These are phyloP conservation scores for Amorphotheca resinae DNA, from an alignment of 495 filamentous ascomycete genomes.

Conservation along the genomic window DNA sequence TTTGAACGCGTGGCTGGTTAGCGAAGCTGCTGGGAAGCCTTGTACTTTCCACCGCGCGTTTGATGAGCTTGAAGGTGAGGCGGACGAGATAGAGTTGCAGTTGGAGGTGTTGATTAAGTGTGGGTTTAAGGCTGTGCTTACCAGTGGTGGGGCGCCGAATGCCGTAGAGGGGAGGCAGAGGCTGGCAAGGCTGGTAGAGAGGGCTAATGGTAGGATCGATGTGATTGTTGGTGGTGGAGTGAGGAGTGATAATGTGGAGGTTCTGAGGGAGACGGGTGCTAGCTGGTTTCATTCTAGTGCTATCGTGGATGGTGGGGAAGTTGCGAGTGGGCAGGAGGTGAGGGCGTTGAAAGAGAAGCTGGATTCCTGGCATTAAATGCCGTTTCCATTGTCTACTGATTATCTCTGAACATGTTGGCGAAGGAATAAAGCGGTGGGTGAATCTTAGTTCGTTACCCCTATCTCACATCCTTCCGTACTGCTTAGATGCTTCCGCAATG, in stretches of 20 bases:
- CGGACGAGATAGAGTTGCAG: conserved; percentile 16
- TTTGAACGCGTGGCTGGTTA: conserved; percentile 28
- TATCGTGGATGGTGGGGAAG: conserved; percentile 11
- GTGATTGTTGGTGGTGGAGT: conserved; percentile 22
- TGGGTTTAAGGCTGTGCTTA: conserved; percentile 36
- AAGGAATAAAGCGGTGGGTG: too few species aligned
- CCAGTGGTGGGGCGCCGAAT: conserved; percentile 32
- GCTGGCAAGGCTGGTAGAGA: conserved; percentile 11
- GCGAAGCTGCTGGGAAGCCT: conserved; percentile 26
- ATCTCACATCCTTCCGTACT: too few species aligned
- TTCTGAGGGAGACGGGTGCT: conserved; percentile 14
- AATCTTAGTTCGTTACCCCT: too few species aligned
- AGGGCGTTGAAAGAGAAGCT: conserved; percentile 1
- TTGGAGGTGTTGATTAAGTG: conserved; percentile 25
- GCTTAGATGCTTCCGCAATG: too few species aligned
- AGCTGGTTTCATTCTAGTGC: conserved; percentile 31
- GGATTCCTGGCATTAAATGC: too few species aligned
- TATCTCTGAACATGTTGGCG: too few species aligned
- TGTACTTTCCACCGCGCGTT: conserved; percentile 46
- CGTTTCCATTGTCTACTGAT: too few species aligned
- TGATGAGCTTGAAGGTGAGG: conserved; percentile 25
- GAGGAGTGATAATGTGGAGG: conserved; percentile 25
- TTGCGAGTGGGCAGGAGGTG: conserved; percentile 8
- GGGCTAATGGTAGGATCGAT: conserved; percentile 10
- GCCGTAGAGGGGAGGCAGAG: conserved; percentile 27